Percentiles rank a stretch among this genome's conserved stretches.
phyloP scores from a whole-genome alignment of 169 alveolate species.

The Perkinsus chesapeaki region DNA sequence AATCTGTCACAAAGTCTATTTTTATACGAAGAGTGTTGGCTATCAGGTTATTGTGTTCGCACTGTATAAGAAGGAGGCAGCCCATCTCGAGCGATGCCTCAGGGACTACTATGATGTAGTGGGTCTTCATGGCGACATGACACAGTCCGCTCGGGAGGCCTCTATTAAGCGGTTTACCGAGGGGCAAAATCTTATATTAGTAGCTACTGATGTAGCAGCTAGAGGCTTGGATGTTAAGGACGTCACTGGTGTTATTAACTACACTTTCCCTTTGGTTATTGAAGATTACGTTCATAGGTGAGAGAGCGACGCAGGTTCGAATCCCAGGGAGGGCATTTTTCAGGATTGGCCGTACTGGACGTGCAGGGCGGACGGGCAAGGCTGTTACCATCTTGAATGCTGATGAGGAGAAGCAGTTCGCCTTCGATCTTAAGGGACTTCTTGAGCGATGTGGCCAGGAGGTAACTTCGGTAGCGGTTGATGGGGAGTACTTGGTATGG shows the following conservation, averaged over 20 bases:
- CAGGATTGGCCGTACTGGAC: constrained; percentile 84
- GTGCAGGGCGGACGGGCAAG: constrained; percentile 82
- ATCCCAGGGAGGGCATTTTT: neutral
- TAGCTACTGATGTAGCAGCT: constrained; percentile 81
- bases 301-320: neutral
- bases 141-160: constrained; percentile 38
- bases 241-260: constrained; percentile 71
- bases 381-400: constrained; percentile 61
- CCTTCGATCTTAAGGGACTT: neutral
- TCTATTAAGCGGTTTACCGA: constrained; percentile 30
- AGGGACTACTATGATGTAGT: constrained; percentile 66
- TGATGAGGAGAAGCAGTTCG: constrained; percentile 4
- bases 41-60: constrained; percentile 41
- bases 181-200: constrained; percentile 33
- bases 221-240: constrained; percentile 80
- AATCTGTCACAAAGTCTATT: too few species aligned
- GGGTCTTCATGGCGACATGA: constrained; percentile 55
- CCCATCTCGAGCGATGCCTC: neutral
- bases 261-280: constrained; percentile 60
- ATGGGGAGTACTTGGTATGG: neutral
- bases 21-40: too few species aligned
- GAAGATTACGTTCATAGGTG: neutral
- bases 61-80: constrained; percentile 65
- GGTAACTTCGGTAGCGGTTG: neutral
- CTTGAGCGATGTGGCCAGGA: neutral